phyloP scores from a whole-genome alignment of 306 rosid species.

The Lathyrus tuberosus region DNA sequence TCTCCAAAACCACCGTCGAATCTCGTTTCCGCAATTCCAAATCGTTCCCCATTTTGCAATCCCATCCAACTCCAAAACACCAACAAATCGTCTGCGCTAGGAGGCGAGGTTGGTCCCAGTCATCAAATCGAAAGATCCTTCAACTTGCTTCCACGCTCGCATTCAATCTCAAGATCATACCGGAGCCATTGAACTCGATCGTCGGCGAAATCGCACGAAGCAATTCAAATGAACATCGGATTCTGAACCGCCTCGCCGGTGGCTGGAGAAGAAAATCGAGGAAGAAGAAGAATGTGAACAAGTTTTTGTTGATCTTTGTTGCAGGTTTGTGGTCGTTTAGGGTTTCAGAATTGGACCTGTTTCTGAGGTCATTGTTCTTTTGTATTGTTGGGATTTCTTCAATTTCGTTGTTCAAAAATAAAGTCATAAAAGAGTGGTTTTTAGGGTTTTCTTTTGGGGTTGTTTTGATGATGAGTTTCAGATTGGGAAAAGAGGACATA shows the following conservation, averaged over 20 bases:
- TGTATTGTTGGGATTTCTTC: conserved; percentile 34
- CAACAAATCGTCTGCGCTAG: conserved; percentile 29
- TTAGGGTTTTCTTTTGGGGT: conserved; percentile 46
- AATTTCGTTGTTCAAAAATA: conserved; percentile 35
- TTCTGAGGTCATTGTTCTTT: conserved; percentile 35
- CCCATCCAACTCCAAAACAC: not conserved
- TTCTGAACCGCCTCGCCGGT: conserved; percentile 27
- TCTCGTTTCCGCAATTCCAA: conserved; percentile 1
- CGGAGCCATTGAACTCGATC: conserved; percentile 47
- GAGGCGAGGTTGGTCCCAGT: conserved; percentile 12
- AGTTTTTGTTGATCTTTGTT: conserved; percentile 6
- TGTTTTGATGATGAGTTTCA: conserved; percentile 38
- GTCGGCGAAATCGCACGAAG: conserved; percentile 36
- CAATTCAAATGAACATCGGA: conserved; percentile 1
- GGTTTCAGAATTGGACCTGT: conserved; percentile 38
- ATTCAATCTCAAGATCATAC: conserved; percentile 48
- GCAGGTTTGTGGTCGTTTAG: conserved; percentile 43
- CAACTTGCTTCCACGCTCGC: conserved; percentile 49
- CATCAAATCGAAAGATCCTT: conserved; percentile 39
- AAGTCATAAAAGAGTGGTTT: conserved; percentile 39
- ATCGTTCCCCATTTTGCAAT: not conserved
- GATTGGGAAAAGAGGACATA: conserved; percentile 41
- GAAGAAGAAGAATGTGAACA: not conserved
- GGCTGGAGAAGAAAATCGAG: conserved; percentile 22
- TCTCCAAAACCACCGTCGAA: not conserved